A percentile compares a stretch with the other conserved stretches of the same genome.
Conservation (phyloP, 164 flowering plant genomes). For the Vitis rotundifolia region DNA sequence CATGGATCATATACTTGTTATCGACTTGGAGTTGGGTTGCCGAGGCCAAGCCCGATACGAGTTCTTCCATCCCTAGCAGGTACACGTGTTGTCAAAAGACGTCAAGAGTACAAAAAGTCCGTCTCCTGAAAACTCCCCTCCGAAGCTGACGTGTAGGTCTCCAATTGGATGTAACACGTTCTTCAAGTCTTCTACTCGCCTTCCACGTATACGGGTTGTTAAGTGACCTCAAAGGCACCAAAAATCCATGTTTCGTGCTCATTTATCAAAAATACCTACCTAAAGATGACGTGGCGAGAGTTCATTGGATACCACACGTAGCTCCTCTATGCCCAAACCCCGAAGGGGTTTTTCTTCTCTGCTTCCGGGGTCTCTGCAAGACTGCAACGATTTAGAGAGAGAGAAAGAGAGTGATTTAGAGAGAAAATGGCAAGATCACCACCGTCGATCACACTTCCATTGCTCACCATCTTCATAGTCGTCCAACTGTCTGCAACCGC, state of each 20-base stretch:
- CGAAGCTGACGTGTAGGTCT: constrained; percentile 21
- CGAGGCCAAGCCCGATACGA: no score
- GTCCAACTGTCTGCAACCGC: constrained; percentile 15
- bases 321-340: not conserved
- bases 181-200: no score
- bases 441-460: constrained; percentile 3
- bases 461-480: constrained; percentile 16
- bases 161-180: constrained; percentile 19
- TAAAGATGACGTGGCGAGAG: constrained; percentile 22
- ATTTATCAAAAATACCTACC: not conserved
- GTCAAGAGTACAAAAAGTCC: not conserved
- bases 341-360: constrained; percentile 4
- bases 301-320: constrained; percentile 39
- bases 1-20: no score
- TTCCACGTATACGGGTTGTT: not conserved
- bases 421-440: constrained; percentile 21
- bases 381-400: not conserved
- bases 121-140: not conserved
- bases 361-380: constrained; percentile 5
- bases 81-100: not conserved
- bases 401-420: constrained; percentile 17
- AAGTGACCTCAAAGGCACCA: not conserved
- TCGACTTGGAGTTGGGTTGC: no score
- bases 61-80: no score
- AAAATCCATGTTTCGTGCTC: not conserved